These are phyloP conservation scores for Lepidium sativum DNA, from an alignment of 345 rosid species.

Conservation along the genomic window DNA sequence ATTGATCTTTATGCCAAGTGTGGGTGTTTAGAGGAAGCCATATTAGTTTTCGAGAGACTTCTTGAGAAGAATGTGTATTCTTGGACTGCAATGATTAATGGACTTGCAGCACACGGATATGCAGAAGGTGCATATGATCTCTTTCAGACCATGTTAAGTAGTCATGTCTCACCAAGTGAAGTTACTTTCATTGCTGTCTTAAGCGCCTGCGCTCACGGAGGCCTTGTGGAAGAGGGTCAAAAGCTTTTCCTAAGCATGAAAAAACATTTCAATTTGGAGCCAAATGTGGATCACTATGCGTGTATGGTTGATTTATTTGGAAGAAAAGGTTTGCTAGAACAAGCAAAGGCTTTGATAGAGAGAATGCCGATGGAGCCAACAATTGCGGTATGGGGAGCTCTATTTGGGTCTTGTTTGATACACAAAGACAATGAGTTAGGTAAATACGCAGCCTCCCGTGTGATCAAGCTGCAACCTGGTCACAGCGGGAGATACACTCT, in stretches of 20 bases:
- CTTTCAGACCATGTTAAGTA: constrained; percentile 18
- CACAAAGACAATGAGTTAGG: constrained; percentile 12
- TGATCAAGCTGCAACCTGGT: constrained; percentile 44
- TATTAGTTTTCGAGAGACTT: constrained; percentile 15
- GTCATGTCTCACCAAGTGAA: constrained; percentile 18
- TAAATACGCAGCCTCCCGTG: constrained; percentile 41
- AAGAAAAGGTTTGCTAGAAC: constrained; percentile 23
- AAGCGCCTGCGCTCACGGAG: constrained; percentile 33
- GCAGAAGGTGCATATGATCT: constrained; percentile 17
- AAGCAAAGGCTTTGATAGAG: constrained; percentile 22
- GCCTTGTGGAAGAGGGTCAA: constrained; percentile 27
- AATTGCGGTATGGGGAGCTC: constrained; percentile 22
- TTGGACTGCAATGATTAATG: constrained; percentile 31
- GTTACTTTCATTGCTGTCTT: constrained; percentile 27
- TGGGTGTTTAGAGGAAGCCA: constrained; percentile 27
- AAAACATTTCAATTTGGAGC: constrained; percentile 5
- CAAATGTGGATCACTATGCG: constrained; percentile 13
- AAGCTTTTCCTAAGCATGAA: constrained; percentile 22
- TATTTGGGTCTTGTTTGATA: constrained; percentile 17
- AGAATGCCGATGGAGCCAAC: constrained; percentile 30
- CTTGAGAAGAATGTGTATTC: constrained; percentile 13
- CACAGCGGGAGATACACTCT: constrained; percentile 41
- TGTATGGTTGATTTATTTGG: constrained; percentile 30
- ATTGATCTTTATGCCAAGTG: constrained; percentile 34
- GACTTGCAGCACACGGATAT: constrained; percentile 25